Base-by-base conservation (phyloP, 148 eudicot species). In the Amaranthus cruentus region DNA sequence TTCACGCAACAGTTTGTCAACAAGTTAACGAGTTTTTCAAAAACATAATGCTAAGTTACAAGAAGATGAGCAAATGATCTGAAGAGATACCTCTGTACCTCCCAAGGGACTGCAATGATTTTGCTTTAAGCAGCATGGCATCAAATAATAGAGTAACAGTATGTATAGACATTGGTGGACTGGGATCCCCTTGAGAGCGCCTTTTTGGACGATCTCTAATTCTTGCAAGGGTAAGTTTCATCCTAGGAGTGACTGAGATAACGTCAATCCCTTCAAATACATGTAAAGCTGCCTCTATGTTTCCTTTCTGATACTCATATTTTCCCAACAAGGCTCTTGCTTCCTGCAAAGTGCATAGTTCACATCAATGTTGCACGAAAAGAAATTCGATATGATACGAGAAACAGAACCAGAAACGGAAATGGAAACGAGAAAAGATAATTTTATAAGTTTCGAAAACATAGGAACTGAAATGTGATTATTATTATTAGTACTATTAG, bases 311-410 rank as follows among this genome's bases (percentile, higher is more conserved):
- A 81, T 88, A 91, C 78, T 95, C 98, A 56, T 87, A 85, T 84
- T 97, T 85, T 77, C 98, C 98, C 79, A 95, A 71, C 76, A 95
- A 71, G 12, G 98, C 98, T 76, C 98, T 95, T 58, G 97, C 98
- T 86, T 90, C 98, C 98, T 95, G 86, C 43, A 75, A 73, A 76
- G 68, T 56, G 7, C 18, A 57, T 55, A 48, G 55, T 70, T 50
- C 71, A 55, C 56, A 51, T 18, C 38, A 28, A 28, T 2, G 38
- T 28, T 28, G 38, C 38, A 28, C 38, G 38, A 28, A 28, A 28
- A 1, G 38, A 28, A 28, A 28, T 28, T 28, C 38, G 2, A 28
- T 28, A 28, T 2, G 1, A 28, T 28, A 28, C 38, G 38, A 28
- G 38, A 28, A 28, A 28, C 38, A 2, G 38, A 28, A 28, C 1